Conservation (phyloP, 169 alveolate genomes). For the Eimeria praecox region DNA sequence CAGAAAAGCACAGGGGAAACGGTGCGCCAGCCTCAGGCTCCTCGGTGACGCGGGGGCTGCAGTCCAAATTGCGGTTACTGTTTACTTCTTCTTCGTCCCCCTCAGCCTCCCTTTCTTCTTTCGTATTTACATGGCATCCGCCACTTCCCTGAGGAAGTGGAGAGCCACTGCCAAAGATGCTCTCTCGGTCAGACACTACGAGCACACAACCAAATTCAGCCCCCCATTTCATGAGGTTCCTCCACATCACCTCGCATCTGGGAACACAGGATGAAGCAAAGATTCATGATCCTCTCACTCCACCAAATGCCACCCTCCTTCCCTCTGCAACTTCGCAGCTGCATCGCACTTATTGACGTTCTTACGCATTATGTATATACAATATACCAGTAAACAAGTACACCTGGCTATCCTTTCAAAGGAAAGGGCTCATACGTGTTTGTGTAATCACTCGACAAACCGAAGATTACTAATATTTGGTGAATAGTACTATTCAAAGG, state of each 20-base stretch:
- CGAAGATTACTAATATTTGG: neutral
- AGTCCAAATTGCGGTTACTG: neutral
- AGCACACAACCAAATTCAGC: neutral
- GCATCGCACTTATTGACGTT: neutral
- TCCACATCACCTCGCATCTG: neutral
- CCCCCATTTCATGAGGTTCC: neutral
- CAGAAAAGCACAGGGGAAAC: neutral
- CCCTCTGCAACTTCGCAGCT: neutral
- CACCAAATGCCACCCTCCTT: neutral
- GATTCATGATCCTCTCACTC: neutral
- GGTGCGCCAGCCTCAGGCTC: neutral
- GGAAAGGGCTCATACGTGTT: neutral
- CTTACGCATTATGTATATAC: neutral
- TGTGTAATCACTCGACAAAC: neutral
- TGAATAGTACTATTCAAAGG: neutral
- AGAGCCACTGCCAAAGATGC: neutral
- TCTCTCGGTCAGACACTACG: conserved; percentile 25
- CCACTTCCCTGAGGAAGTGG: neutral
- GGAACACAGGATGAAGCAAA: neutral
- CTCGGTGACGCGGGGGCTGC: neutral
- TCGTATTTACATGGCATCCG: neutral
- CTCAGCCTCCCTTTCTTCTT: neutral
- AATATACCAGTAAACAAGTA: neutral
- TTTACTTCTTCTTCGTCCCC: neutral
- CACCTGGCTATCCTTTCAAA: neutral